Conservation (phyloP, 768 basidiomycete genomes). For the Tephrocybe sp. region DNA sequence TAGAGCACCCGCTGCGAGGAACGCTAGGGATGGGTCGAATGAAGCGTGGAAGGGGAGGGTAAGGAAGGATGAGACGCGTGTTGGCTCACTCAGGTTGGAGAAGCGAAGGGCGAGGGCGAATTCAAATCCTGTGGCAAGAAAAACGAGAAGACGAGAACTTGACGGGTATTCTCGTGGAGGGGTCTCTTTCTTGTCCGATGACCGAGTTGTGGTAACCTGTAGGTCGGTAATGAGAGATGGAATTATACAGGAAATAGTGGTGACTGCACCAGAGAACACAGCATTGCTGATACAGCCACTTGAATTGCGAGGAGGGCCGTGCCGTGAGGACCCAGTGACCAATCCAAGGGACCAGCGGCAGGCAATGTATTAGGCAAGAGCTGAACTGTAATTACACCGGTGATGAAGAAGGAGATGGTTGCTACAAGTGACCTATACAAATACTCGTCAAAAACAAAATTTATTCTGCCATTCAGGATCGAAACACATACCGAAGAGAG, state of each 20-base stretch:
- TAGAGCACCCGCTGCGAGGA: constrained; percentile 51
- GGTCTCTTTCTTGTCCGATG: constrained; percentile 7
- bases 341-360: constrained; percentile 29
- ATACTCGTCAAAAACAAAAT: constrained; percentile 7
- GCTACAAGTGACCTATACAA: constrained; percentile 48
- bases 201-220: constrained; percentile 5
- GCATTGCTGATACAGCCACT: constrained; percentile 24
- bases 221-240: not conserved
- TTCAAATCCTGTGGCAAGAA: constrained; percentile 39
- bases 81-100: constrained; percentile 48
- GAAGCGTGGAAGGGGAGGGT: constrained; percentile 43
- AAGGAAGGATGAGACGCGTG: constrained; percentile 50
- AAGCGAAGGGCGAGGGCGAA: constrained; percentile 55
- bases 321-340: constrained; percentile 37
- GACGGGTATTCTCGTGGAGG: constrained; percentile 11
- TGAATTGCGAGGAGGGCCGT: constrained; percentile 37
- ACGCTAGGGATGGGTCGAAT: constrained; percentile 57
- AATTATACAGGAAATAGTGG: constrained; percentile 15
- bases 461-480: not conserved
- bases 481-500: constrained; percentile 42
- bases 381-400: constrained; percentile 44
- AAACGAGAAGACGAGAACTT: constrained; percentile 35
- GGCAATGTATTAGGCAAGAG: constrained; percentile 34
- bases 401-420: constrained; percentile 49
- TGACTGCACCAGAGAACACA: constrained; percentile 29